These are phyloP conservation scores for Pneumocystis canis DNA, from an alignment of 1,139 yeast genomes.

Conservation along the genomic window DNA sequence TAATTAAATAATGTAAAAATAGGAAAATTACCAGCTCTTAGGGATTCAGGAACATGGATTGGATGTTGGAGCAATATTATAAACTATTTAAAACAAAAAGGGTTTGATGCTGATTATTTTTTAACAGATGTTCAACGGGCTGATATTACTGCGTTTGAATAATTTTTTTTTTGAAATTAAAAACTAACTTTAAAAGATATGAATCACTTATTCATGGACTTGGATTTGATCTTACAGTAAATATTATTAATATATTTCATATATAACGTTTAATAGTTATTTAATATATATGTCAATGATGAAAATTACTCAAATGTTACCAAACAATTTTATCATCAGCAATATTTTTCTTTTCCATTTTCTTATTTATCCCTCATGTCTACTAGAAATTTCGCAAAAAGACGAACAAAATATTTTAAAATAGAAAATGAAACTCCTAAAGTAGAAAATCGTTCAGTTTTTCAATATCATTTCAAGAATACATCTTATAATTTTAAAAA, in stretches of 20 bases:
- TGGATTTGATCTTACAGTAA: background rate
- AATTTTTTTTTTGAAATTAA: background rate
- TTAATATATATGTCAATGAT: background rate
- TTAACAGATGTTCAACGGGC: background rate
- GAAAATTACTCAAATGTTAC: background rate
- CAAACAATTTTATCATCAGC: background rate
- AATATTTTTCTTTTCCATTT: background rate
- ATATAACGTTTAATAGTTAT: background rate
- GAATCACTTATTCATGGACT: background rate
- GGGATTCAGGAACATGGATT: constrained; percentile 3
- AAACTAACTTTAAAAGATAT: background rate
- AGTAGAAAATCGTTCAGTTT: background rate
- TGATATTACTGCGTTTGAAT: background rate
- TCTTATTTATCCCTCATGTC: background rate
- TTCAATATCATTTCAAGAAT: background rate
- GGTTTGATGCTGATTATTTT: constrained; percentile 3
- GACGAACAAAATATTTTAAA: background rate
- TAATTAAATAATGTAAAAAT: background rate
- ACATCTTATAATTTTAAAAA: background rate
- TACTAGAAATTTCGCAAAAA: background rate
- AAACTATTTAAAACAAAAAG: constrained; percentile 5
- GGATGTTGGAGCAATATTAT: constrained; percentile 2
- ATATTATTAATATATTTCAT: background rate
- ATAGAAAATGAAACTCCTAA: background rate
- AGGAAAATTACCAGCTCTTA: constrained; percentile 4